Percentiles rank a stretch among this genome's conserved stretches.
Evolutionary conservation across 176 grass and related monocot genomes (phyloP).

Genomic region (Sorghum bicolor): Sorghum_bicolor_NCBIv3 NC_012872.2:3546501-3547000

Average conservation of each 20-base stretch:
- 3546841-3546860: conserved; percentile 8
- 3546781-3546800: not conserved
- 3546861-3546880: not conserved
- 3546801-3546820: not conserved
- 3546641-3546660: not conserved
- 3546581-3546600: not conserved
- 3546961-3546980: too few species aligned
- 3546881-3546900: not conserved
- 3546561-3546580: not conserved
- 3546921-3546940: too few species aligned
- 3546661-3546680: not conserved
- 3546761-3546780: not conserved
- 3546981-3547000: conserved; percentile 9
- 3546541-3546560: not conserved
- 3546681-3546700: not conserved
- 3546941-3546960: too few species aligned
- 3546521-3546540: not conserved
- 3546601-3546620: conserved; percentile 15
- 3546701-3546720: not conserved
- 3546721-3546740: not conserved
- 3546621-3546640: not conserved
- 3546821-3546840: not conserved
- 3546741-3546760: not conserved
- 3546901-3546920: not conserved
- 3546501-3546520: not conserved